Evolutionary conservation across 2,329 filamentous ascomycete genomes (phyloP).

Genomic region (Fusarium equiseti): DNA sequence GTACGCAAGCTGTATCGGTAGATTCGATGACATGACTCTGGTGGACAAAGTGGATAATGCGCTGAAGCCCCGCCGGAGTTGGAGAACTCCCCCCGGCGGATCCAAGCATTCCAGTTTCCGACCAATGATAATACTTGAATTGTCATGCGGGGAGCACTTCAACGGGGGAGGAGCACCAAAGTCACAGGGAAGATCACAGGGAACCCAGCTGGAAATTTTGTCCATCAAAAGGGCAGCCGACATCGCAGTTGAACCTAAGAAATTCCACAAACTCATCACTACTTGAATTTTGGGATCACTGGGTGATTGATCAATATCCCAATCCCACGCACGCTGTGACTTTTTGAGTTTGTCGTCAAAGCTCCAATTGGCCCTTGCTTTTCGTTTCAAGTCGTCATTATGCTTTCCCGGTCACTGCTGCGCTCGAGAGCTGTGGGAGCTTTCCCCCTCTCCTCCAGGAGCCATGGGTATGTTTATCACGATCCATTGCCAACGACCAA

Average conservation of each 20-base stretch:
- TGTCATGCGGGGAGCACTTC: slow-evolving; percentile 49
- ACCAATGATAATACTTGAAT: slow-evolving; percentile 41
- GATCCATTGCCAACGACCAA: neutral
- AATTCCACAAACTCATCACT: slow-evolving; percentile 32
- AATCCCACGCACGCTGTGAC: slow-evolving; percentile 18
- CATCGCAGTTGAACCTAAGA: slow-evolving; percentile 45
- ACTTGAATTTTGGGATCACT: slow-evolving; percentile 18
- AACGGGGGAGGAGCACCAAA: slow-evolving; percentile 27
- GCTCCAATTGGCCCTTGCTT: slow-evolving; percentile 40
- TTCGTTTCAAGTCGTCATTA: slow-evolving; percentile 33
- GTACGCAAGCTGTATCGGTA: neutral
- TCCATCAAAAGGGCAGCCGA: slow-evolving; percentile 43
- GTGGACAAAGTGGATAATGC: slow-evolving; percentile 22
- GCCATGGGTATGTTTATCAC: slow-evolving; percentile 45
- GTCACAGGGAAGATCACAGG: slow-evolving; percentile 55
- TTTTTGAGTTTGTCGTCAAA: slow-evolving; percentile 22
- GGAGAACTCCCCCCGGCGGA: slow-evolving; percentile 29
- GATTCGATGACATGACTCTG: slow-evolving; percentile 9
- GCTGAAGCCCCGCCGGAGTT: slow-evolving; percentile 33
- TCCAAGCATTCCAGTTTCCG: slow-evolving; percentile 4
- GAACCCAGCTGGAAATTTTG: slow-evolving; percentile 43
- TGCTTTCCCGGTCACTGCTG: slow-evolving; percentile 49
- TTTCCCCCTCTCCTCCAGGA: slow-evolving; percentile 41
- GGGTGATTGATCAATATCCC: slow-evolving; percentile 4
- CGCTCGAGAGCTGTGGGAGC: slow-evolving; percentile 48